Base-by-base conservation (phyloP, 2,329 filamentous ascomycete genomes). In the Blastomyces emzantsi region DNA sequence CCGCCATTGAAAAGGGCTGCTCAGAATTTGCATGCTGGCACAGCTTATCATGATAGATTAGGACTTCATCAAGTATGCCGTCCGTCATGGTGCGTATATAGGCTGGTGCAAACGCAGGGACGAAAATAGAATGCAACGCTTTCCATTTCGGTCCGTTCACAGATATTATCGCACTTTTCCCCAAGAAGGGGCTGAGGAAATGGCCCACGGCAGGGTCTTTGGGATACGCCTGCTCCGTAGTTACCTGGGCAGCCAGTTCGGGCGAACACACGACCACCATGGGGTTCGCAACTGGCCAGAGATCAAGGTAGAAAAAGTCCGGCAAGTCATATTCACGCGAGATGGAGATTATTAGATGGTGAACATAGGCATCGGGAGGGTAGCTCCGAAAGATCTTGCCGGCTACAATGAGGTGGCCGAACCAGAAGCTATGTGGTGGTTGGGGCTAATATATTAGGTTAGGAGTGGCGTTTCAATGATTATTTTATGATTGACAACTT, bases 81-180 rank as follows among this genome's bases (percentile, higher is more conserved):
- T 68, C 64, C 11, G 71, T 65, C 66, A 75, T 63, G 11, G 70
- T 70, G 33, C 70, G 70, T 9, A 77, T 64, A 59, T 75, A 67
- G 13, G 64, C 67, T 2, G 70, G 64, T 0, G 68, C 64, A 64
- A 78, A 78, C 0, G 73, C 74, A 2, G 75, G 75, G 7, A 71
- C 68, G 72, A 80, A 80, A 7, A 75, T 72, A 39, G 67, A 67
- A 56, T 78, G 71, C 77, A 77, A 78, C 63, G 73, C 75, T 69
- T 79, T 77, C 77, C 77, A 80, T 60, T 74, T 70, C 17, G 70
- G 67, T 2, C 78, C 78, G 25, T 78, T 74, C 15, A 73, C 65
- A 30, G 70, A 70, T 33, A 78, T 69, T 45, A 73, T 65, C 1
- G 78, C 66, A 56, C 77, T 73, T 13, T 71, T 65, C 28, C 72